Conservation (phyloP, 345 rosid species). For the Salix dunnii region DNA sequence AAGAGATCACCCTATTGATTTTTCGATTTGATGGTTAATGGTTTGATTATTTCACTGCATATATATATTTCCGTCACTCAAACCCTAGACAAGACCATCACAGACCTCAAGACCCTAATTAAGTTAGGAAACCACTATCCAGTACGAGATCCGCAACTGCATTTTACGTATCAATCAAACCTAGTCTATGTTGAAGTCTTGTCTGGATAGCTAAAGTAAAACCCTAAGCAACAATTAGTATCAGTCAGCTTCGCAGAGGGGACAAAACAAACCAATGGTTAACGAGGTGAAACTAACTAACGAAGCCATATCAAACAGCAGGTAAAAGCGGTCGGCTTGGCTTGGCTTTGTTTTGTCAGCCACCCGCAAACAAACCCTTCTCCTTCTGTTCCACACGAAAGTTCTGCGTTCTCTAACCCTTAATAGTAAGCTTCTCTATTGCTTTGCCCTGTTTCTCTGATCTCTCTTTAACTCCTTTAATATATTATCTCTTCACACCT, state of each 20-base stretch:
- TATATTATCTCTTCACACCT: slow-evolving; percentile 15
- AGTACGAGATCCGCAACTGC: not conserved
- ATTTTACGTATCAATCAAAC: slow-evolving; percentile 3
- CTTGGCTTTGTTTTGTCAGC: slow-evolving; percentile 43
- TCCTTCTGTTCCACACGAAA: slow-evolving; percentile 50
- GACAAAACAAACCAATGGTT: slow-evolving; percentile 31
- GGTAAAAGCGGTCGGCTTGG: slow-evolving; percentile 33
- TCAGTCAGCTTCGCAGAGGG: not conserved
- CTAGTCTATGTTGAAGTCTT: not conserved
- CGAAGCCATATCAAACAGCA: slow-evolving; percentile 20
- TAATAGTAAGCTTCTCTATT: slow-evolving; percentile 39
- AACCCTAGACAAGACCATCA: slow-evolving; percentile 14
- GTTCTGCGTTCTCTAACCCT: slow-evolving; percentile 43
- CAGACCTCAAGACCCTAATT: not conserved
- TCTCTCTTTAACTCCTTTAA: slow-evolving; percentile 16
- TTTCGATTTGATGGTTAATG: slow-evolving; percentile 16
- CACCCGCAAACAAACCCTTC: slow-evolving; percentile 44
- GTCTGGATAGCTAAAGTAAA: not conserved
- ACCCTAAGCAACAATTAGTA: not conserved
- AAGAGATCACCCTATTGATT: not conserved
- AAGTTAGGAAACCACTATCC: not conserved
- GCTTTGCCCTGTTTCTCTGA: slow-evolving; percentile 15
- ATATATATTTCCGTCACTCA: not conserved
- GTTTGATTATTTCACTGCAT: not conserved
- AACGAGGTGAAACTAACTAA: slow-evolving; percentile 31